These are phyloP conservation scores for Fraxinus dipetala DNA, from an alignment of 305 asterid genomes.

Conservation along the genomic window DNA sequence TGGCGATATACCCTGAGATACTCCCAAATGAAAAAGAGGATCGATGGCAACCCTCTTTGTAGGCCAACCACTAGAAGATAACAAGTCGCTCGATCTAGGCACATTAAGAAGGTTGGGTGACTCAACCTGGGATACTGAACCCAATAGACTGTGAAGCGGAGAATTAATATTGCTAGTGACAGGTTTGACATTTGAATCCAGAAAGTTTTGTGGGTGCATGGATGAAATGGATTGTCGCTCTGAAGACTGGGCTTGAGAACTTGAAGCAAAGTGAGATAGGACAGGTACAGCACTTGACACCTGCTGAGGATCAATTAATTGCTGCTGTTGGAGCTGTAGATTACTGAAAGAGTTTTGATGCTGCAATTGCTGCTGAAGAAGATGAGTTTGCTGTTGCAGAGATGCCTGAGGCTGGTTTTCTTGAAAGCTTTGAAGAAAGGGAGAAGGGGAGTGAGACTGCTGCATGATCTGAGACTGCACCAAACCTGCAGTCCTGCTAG, in stretches of 20 bases:
- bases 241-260: slow-evolving; percentile 42
- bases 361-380: slow-evolving; percentile 49
- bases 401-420: slow-evolving; percentile 33
- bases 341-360: slow-evolving; percentile 54
- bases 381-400: slow-evolving; percentile 34
- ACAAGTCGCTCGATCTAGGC: slow-evolving; percentile 36
- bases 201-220: slow-evolving; percentile 38
- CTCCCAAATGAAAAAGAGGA: slow-evolving; percentile 39
- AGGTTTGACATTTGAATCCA: slow-evolving; percentile 40
- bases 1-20: slow-evolving; percentile 30
- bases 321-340: slow-evolving; percentile 40
- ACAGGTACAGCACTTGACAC: slow-evolving; percentile 25
- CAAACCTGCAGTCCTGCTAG: slow-evolving; percentile 25
- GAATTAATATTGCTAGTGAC: slow-evolving; percentile 32
- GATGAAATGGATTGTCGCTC: slow-evolving; percentile 35
- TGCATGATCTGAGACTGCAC: slow-evolving; percentile 43
- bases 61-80: slow-evolving; percentile 57
- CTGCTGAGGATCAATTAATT: slow-evolving; percentile 43
- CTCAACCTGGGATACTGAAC: slow-evolving; percentile 49
- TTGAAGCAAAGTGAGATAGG: slow-evolving; percentile 38
- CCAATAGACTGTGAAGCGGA: slow-evolving; percentile 49
- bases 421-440: slow-evolving; percentile 38
- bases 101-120: slow-evolving; percentile 38
- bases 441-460: slow-evolving; percentile 39
- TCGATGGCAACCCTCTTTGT: slow-evolving; percentile 61